Conservation (phyloP, 164 flowering plant species). For the Vitis amurensis region DNA sequence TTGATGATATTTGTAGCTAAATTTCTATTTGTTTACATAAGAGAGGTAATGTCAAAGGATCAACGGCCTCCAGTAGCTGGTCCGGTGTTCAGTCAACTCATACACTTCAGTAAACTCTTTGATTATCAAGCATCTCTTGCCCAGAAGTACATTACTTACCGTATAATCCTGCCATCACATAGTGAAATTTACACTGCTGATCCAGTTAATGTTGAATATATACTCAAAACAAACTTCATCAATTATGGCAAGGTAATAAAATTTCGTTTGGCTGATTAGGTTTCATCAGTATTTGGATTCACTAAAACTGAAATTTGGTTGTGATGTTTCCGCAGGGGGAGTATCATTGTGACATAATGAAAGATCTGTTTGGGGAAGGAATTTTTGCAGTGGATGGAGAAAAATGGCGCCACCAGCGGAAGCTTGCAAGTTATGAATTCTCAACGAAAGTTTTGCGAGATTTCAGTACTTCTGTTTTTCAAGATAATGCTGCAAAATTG, state of each 20-base stretch:
- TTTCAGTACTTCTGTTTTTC: slow-evolving; percentile 30
- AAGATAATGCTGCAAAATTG: slow-evolving; percentile 32
- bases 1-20: not conserved
- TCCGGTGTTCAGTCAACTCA: slow-evolving; percentile 27
- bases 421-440: slow-evolving; percentile 47
- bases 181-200: slow-evolving; percentile 41
- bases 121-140: slow-evolving; percentile 36
- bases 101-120: slow-evolving; percentile 35
- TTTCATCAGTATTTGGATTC: too few species aligned
- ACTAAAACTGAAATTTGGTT: not conserved
- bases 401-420: slow-evolving; percentile 49
- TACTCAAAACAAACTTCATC: slow-evolving; percentile 43
- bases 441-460: slow-evolving; percentile 36
- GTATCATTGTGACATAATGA: slow-evolving; percentile 30
- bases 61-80: slow-evolving; percentile 37
- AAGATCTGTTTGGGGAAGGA: slow-evolving; percentile 46
- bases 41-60: slow-evolving; percentile 8
- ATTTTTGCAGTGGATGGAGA: slow-evolving; percentile 59
- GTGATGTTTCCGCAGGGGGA: slow-evolving; percentile 25
- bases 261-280: not conserved
- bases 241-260: slow-evolving; percentile 36
- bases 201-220: slow-evolving; percentile 41
- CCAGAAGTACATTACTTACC: slow-evolving; percentile 25
- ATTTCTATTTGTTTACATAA: not conserved
- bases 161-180: slow-evolving; percentile 26